Evolutionary conservation across 208 protist species (phyloP).

Genomic region (Leishmania braziliensis): DNA sequence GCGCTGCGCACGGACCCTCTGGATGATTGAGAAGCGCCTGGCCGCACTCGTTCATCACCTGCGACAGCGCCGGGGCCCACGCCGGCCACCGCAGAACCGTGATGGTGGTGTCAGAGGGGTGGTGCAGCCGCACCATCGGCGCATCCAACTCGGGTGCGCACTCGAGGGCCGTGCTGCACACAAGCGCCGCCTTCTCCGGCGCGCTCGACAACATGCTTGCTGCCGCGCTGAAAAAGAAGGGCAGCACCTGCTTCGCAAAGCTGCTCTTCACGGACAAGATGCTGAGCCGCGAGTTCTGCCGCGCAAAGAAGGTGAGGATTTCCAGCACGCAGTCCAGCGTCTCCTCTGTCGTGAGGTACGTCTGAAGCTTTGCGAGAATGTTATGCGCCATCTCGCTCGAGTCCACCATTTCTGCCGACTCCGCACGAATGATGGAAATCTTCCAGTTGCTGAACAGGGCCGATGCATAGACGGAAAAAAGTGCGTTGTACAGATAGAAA

Average conservation of each 20-base stretch:
- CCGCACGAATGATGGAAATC: conserved; percentile 42
- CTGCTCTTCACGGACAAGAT: conserved; percentile 46
- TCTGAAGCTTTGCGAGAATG: conserved; percentile 54
- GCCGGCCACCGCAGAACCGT: conserved; percentile 51
- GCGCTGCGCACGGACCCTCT: conserved; percentile 26
- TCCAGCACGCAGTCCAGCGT: conserved; percentile 80
- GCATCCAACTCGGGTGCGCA: conserved; percentile 39
- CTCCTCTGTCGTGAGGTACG: conserved; percentile 52
- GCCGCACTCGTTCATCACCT: conserved; percentile 49
- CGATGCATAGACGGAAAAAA: conserved; percentile 76
- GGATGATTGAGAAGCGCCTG: conserved; percentile 47
- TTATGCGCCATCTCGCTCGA: conserved; percentile 22
- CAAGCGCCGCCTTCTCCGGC: conserved; percentile 40
- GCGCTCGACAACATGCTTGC: conserved; percentile 27
- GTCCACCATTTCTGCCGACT: conserved; percentile 34
- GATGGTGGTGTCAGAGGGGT: conserved; percentile 56
- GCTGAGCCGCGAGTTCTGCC: conserved; percentile 48
- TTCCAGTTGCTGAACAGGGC: conserved; percentile 83
- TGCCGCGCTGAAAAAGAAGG: conserved; percentile 65
- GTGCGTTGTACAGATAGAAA: conserved; percentile 56
- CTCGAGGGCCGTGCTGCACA: conserved; percentile 74
- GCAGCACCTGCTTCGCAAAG: conserved; percentile 62
- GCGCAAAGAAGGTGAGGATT: conserved; percentile 68
- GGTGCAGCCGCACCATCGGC: conserved; percentile 35
- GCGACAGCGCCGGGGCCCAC: conserved; percentile 59